Base-by-base conservation (phyloP, 257 asterid genomes). In the Eucommia ulmoides region DNA sequence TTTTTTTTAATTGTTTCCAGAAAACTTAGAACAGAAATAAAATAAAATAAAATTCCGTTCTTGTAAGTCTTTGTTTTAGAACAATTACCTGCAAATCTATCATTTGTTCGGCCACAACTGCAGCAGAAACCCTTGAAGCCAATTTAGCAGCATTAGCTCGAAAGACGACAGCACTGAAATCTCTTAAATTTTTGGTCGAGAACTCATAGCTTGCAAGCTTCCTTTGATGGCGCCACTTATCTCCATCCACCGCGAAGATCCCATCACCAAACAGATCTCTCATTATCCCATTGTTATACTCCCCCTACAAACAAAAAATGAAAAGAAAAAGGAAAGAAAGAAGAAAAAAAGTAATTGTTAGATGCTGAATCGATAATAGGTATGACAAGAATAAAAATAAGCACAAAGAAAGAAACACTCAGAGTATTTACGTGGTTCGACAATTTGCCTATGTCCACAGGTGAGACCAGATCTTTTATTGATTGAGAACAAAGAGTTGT, bases 231-330 rank as follows among this genome's bases (percentile, higher is more conserved):
- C 74, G 58, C 95, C 95, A 84, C 64, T 73, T 74, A 8, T 81
- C 91, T 8, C 91, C 95, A 60, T 84, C 95, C 45, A 84, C 93
- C 0, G 86, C 22, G 63, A 84, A 84, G 61, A 84, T 81, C 23
- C 93, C 93, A 22, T 81, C 93, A 2, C 95, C 93, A 51, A 84
- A 45, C 14, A 84, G 71, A 33, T 71, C 81, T 26, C 45, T 70
- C 35, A 78, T 61, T 46, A 61, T 68, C 59, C 33, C 56, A 51
- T 76, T 54, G 53, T 72, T 66, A 69, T 76, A 38, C 52, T 26
- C 22, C 54, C 93, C 95, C 95, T 84, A 71, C 41, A 50, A n/a
- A n/a, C n/a, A n/a, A n/a, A n/a, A n/a, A n/a, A n/a, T n/a, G n/a
- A n/a, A n/a, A n/a, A n/a, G n/a, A n/a, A n/a, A n/a, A n/a, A n/a